These are phyloP conservation scores for Theileria sp. DNA, from an alignment of 169 alveolate species.

Conservation along the genomic window DNA sequence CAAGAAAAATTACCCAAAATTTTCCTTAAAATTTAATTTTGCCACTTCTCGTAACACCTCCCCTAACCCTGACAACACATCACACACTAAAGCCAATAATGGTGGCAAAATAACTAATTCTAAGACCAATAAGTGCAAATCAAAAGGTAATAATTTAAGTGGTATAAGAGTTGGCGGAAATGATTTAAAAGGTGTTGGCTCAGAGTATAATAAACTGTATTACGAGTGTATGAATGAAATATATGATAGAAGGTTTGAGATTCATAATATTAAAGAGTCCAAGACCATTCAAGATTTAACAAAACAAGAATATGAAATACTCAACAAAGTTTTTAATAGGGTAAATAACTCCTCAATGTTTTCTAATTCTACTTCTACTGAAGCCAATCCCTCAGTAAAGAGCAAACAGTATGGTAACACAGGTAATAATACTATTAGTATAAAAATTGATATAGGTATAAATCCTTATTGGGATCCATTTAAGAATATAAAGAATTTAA, in stretches of 20 bases:
- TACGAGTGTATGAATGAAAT: conserved; percentile 66
- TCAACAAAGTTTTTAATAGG: conserved; percentile 67
- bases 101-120: not conserved
- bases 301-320: conserved; percentile 64
- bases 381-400: not conserved
- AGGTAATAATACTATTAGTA: conserved; percentile 7
- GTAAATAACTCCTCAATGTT: conserved; percentile 1
- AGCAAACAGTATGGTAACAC: not conserved
- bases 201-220: conserved; percentile 41
- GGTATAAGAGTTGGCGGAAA: not conserved
- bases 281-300: conserved; percentile 69
- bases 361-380: conserved; percentile 17
- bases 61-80: not conserved
- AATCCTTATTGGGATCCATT: conserved; percentile 85
- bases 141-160: not conserved
- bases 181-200: conserved; percentile 23
- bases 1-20: too few species aligned
- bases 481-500: conserved; percentile 68
- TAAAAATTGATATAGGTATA: conserved; percentile 62
- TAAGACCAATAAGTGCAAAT: not conserved
- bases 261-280: conserved; percentile 60
- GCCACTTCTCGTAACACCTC: not conserved
- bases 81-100: not conserved
- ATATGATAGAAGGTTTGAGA: conserved; percentile 49
- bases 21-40: not conserved